Conservation (phyloP, 2,329 filamentous ascomycete species). For the Colletotrichum simmondsii region DNA sequence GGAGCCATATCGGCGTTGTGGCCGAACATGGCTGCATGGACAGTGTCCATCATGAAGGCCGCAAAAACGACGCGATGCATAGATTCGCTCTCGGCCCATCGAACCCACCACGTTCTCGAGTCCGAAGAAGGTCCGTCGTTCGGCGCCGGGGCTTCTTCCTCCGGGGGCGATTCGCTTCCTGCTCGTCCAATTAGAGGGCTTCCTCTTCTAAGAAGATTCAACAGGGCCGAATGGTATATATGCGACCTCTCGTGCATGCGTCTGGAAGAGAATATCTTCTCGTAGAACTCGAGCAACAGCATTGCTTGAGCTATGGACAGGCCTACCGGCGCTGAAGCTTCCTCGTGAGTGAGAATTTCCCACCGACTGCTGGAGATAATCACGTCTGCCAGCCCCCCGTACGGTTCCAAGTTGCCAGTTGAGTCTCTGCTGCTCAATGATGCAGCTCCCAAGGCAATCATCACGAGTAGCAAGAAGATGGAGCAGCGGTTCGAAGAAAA, state of each 20-base stretch:
- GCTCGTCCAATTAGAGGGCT: slow-evolving; percentile 86
- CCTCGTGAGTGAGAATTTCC: slow-evolving; percentile 84
- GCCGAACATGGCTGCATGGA: slow-evolving; percentile 92
- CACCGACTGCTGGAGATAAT: slow-evolving; percentile 80
- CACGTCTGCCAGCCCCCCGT: slow-evolving; percentile 62
- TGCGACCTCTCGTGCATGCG: slow-evolving; percentile 87
- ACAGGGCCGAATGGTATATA: slow-evolving; percentile 87
- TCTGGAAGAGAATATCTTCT: slow-evolving; percentile 90
- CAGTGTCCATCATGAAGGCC: slow-evolving; percentile 89
- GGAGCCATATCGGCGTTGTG: slow-evolving; percentile 91
- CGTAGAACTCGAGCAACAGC: slow-evolving; percentile 85
- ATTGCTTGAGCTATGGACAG: slow-evolving; percentile 91
- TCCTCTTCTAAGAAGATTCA: slow-evolving; percentile 86
- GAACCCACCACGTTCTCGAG: slow-evolving; percentile 75
- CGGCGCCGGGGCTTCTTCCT: slow-evolving; percentile 54
- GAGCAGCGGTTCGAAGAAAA: slow-evolving; percentile 85
- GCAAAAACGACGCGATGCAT: slow-evolving; percentile 88
- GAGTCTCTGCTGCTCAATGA: slow-evolving; percentile 76
- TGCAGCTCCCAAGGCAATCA: slow-evolving; percentile 86
- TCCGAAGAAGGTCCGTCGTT: slow-evolving; percentile 46
- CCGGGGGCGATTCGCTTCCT: slow-evolving; percentile 82
- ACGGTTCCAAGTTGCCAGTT: slow-evolving; percentile 59
- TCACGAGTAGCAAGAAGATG: slow-evolving; percentile 80
- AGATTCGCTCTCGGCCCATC: slow-evolving; percentile 90
- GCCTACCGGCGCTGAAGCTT: slow-evolving; percentile 85